Evolutionary conservation across 192 early-diverging fungal genomes (phyloP), one percentile per base, ranked within the genome.

Genomic region (Helicostylum pulchrum): DNA sequence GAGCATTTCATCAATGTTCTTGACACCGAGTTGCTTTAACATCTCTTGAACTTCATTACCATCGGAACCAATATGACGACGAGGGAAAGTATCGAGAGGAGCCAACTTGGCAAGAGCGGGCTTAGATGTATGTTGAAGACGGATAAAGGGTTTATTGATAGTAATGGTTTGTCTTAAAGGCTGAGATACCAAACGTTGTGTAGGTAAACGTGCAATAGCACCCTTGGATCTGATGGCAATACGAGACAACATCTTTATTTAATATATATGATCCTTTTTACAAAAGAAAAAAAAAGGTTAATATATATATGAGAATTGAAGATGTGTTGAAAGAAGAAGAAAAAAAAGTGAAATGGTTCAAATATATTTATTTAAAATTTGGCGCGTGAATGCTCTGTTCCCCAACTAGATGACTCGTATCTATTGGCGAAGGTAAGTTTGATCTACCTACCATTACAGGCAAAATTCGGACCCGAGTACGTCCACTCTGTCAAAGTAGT

Each of bases 31-130:
- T 23, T 78, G 67, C 55, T 85, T 85, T 61, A 93, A 86, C 97
- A 99, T 99, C 5, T 72, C 77, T 49, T 81, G 78, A 56, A 96
- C 75, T 26, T 99, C 91, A 2, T 71, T 63, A 55, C 87, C 82
- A 51, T 77, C 79, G 17, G 94, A 87, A 0, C 97, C 97, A 68
- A 91, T 88, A 79, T 99, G 97, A 51, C 97, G 88, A 64, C 85
- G 84, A 59, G 82, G 77, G 72, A 94, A 94, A 51, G 85, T 89
- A 62, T 93, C 91, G 26, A 85, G 64, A 53, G 79, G 79, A 20
- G 81, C 75, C 71, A 85, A 85, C 26, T 75, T 32, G 12, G 57
- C 36, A 36, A 36, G 23, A 21, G 30, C 61, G 32, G 61, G 61
- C 61, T 62, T 62, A 39, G 54, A 56, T 50, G 62, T 53, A 26